Evolutionary conservation across 1,139 yeast genomes (phyloP).

Genomic region (Suhomyces yuchorum): DNA sequence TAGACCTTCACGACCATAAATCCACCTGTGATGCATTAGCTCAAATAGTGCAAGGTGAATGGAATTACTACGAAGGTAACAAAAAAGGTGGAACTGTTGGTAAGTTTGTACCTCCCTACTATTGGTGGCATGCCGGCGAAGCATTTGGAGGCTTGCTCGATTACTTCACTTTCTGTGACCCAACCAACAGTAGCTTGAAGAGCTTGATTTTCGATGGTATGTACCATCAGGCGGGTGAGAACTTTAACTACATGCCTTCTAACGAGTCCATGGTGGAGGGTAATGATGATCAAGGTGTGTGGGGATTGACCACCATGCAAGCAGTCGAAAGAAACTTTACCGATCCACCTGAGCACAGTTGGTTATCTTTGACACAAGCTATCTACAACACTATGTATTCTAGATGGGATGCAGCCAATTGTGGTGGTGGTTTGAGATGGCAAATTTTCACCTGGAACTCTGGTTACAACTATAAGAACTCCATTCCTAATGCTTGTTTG

Average conservation of each 20-base stretch:
- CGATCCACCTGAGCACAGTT: constrained; percentile 52
- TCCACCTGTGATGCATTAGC: constrained; percentile 56
- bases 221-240: constrained; percentile 55
- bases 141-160: constrained; percentile 65
- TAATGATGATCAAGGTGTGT: constrained; percentile 72
- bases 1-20: constrained; percentile 26
- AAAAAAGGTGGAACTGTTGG: constrained; percentile 61
- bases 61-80: constrained; percentile 60
- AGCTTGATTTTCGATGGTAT: constrained; percentile 41
- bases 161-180: constrained; percentile 51
- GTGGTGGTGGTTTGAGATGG: constrained; percentile 95
- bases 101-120: constrained; percentile 59
- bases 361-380: constrained; percentile 79
- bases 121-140: constrained; percentile 77
- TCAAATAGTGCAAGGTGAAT: constrained; percentile 48
- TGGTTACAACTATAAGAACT: constrained; percentile 89
- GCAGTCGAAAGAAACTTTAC: constrained; percentile 66
- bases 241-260: constrained; percentile 56
- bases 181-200: constrained; percentile 44
- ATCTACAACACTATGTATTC: constrained; percentile 87
- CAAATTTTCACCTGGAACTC: constrained; percentile 94
- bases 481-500: constrained; percentile 87
- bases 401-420: constrained; percentile 76
- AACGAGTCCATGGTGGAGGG: constrained; percentile 67
- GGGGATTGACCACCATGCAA: constrained; percentile 63